Evolutionary conservation across 225 moss, liverwort and hornwort species (phyloP), one percentile per base, ranked within the genome.

Genomic region (Bryum argenteum): DNA sequence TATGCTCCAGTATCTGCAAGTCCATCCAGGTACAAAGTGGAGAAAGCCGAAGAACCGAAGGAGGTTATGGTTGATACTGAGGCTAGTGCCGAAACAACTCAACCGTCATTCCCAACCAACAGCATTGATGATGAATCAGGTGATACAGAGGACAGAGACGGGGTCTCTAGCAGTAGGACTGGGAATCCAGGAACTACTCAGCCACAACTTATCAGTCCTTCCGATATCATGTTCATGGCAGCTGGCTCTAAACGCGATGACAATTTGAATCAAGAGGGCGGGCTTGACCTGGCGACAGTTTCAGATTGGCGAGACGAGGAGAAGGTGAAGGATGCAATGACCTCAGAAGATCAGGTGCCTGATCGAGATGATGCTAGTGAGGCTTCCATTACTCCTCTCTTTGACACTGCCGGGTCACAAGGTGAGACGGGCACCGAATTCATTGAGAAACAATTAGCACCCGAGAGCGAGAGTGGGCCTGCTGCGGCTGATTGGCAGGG

Each of bases 171-270:
- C 72, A 79, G 65, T 61, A 74, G 72, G 33, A 72, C 71, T 76
- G 87, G 84, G 76, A 85, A 74, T 67, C 47, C 75, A 67, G 71
- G 44, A 33, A 73, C 22, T 57, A 43, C 75, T 63, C 89, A 89
- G 72, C 90, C 75, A 55, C 85, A 92, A 66, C 84, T 95, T 54
- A 77, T 95, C 50, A 92, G 85, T 62, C 94, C 94, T 44, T 84
- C 90, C 84, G 94, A 95, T 54, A 80, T 95, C 41, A 81, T 95
- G 92, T 90, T 84, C 73, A 84, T 95, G 72, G 94, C 91, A 52
- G 87, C 87, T 65, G 85, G 87, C 53, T 84, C 85, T 61, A 95
- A 92, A 79, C 79, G 69, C 50, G 92, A 90, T 80, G 83, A 70
- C 20, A 45, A 71, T 73, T 58, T 48, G 41, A 51, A 54, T 65